Base-by-base conservation (phyloP, 257 asterid species). In the Osmanthus fragrans region DNA sequence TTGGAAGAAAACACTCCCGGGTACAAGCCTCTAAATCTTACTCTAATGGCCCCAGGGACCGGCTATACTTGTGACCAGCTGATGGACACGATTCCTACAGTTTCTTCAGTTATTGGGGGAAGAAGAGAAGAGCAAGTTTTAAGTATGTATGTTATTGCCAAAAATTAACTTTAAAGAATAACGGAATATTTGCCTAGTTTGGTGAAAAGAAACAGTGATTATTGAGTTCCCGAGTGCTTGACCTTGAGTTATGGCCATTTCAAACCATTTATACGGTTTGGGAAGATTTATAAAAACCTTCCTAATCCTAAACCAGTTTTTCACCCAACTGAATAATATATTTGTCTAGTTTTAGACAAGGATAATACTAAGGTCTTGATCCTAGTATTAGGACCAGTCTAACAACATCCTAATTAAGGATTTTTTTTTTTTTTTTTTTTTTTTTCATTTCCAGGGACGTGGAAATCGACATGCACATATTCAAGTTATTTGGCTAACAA, bases 81-180 rank as follows among this genome's bases (percentile, higher is more conserved):
- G 63, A 72, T 66, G 51, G 90, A 88, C 78, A 60, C 82, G 18
- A 84, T 73, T 76, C 94, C 93, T 39, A 83, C 94, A 3, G 86
- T 88, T 78, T 88, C 86, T 64, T 83, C 85, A 4, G 89, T 80
- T 27, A 29, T 83, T 4, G 91, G 88, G 13, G 93, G 93, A 36
- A 77, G 80, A 81, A 80, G 94, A 80, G 86, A 88, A 81, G 94
- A 87, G 82, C 93, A 89, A 80, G 93, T 87, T 73, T 84, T 82
- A 79, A 82, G 94, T 91, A 85, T 87, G 94, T 79, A 73, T 30
- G 21, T 56, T 7, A 0, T 56, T 56, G 64, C 9, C 66, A 2
- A 56, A 56, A 2, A n/a, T 56, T 21, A 56, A 23, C 11, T 21
- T 56, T 45, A 45, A 45, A 45, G 51, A 45, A 45, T 12, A 45